Evolutionary conservation across 1,284 basidiomycete species (phyloP).

Genomic region (Apiotrichum laibachii): DNA sequence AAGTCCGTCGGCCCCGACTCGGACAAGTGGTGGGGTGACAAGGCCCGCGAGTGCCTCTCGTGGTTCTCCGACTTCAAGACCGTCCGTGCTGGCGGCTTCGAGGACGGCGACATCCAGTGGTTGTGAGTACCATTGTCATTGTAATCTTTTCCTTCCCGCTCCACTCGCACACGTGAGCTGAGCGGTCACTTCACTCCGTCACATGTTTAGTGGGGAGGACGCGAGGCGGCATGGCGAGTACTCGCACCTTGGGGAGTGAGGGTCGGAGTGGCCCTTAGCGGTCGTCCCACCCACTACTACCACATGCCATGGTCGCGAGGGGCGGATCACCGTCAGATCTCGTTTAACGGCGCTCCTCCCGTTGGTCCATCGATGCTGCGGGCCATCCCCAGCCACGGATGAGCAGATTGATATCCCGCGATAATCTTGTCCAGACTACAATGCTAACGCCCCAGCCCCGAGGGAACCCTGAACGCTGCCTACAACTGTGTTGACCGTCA

Average conservation of each 20-base stretch:
- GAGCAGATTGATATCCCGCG: no score
- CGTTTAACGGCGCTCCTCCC: neutral
- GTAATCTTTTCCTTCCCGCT: no score
- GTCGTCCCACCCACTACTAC: neutral
- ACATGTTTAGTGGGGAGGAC: no score
- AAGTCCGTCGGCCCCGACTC: constrained; percentile 70
- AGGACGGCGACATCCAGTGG: constrained; percentile 87
- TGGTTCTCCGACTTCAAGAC: constrained; percentile 93
- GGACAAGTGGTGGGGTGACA: constrained; percentile 84
- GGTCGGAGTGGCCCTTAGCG: neutral
- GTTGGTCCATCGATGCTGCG: no score
- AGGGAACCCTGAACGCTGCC: constrained; percentile 81
- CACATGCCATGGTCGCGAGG: no score
- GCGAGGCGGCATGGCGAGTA: neutral
- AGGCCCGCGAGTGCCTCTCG: constrained; percentile 73
- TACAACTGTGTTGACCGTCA: constrained; percentile 96
- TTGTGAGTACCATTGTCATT: constrained; percentile 57
- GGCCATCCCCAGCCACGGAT: no score
- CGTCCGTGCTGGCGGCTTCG: constrained; percentile 79
- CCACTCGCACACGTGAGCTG: no score
- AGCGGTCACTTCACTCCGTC: no score
- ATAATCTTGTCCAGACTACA: no score
- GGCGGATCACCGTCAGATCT: neutral
- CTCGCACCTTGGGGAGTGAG: constrained; percentile 4
- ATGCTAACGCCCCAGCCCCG: constrained; percentile 56